These are phyloP conservation scores for Aureobasidium melanogenum DNA, from an alignment of 2,329 filamentous ascomycete genomes.

Conservation along the genomic window DNA sequence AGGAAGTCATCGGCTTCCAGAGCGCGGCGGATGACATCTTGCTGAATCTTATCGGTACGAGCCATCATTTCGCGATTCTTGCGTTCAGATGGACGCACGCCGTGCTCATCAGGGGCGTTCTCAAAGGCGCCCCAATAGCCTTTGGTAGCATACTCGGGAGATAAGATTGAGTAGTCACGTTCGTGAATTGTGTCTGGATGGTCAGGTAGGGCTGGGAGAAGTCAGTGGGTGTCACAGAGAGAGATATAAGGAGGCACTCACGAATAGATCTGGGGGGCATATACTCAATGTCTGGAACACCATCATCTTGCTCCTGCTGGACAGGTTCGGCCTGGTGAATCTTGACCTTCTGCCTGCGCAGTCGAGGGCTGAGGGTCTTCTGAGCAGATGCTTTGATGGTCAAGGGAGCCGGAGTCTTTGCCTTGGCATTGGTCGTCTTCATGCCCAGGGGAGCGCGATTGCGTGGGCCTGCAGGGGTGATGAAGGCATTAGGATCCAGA, in stretches of 20 bases:
- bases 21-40: slow-evolving; percentile 22
- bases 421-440: slow-evolving; percentile 95
- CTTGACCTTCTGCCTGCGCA: slow-evolving; percentile 47
- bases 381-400: slow-evolving; percentile 37
- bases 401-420: slow-evolving; percentile 49
- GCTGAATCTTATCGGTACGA: slow-evolving; percentile 17
- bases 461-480: slow-evolving; percentile 70
- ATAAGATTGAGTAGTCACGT: slow-evolving; percentile 32
- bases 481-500: slow-evolving; percentile 54
- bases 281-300: slow-evolving; percentile 77
- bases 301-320: slow-evolving; percentile 30
- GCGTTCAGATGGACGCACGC: slow-evolving; percentile 13
- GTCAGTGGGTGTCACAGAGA: neutral
- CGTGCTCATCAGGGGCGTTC: slow-evolving; percentile 56
- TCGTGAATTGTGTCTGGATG: slow-evolving; percentile 21
- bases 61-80: slow-evolving; percentile 13
- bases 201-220: slow-evolving; percentile 21
- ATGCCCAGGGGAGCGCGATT: slow-evolving; percentile 76
- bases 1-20: slow-evolving; percentile 23
- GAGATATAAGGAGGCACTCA: slow-evolving; percentile 19
- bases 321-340: slow-evolving; percentile 49
- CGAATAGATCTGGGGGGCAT: slow-evolving; percentile 64
- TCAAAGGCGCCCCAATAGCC: slow-evolving; percentile 44
- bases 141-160: slow-evolving; percentile 43
- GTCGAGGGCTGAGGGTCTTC: slow-evolving; percentile 48